phyloP scores from a whole-genome alignment of 257 asterid species.

The Cinchona pubescens region DNA sequence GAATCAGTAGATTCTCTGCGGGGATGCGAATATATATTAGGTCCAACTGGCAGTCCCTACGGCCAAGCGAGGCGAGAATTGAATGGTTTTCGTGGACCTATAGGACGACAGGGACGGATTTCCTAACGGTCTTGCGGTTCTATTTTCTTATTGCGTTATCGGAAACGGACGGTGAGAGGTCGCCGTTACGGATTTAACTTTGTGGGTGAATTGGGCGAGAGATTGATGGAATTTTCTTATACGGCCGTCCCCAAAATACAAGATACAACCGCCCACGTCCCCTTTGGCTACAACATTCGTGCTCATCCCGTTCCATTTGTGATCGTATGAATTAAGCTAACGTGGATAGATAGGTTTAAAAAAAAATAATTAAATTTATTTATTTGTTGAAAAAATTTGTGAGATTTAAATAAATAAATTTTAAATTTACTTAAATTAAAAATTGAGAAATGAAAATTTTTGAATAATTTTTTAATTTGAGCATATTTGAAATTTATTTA shows the following conservation, averaged over 20 bases:
- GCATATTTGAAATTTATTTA: too few species aligned
- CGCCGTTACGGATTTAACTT: conserved; percentile 8
- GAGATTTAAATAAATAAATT: too few species aligned
- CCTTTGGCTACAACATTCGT: neutral
- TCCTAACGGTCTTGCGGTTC: conserved; percentile 16
- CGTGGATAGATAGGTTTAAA: too few species aligned
- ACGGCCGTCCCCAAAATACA: neutral
- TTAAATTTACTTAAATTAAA: too few species aligned
- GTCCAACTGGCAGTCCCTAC: neutral
- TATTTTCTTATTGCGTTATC: neutral
- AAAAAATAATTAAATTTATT: too few species aligned
- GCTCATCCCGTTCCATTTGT: neutral
- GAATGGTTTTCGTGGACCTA: neutral
- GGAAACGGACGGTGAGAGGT: conserved; percentile 7
- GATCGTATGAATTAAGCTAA: neutral
- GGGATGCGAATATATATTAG: neutral
- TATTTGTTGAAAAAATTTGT: too few species aligned
- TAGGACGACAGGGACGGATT: conserved; percentile 16
- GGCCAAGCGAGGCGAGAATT: neutral
- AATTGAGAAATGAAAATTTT: too few species aligned
- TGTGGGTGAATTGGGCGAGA: neutral
- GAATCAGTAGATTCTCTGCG: conserved; percentile 10
- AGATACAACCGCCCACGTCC: neutral
- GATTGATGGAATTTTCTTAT: neutral
- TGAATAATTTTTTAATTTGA: too few species aligned